phyloP scores from a whole-genome alignment of 176 grass and related monocot species.

The Carex cristatella region DNA sequence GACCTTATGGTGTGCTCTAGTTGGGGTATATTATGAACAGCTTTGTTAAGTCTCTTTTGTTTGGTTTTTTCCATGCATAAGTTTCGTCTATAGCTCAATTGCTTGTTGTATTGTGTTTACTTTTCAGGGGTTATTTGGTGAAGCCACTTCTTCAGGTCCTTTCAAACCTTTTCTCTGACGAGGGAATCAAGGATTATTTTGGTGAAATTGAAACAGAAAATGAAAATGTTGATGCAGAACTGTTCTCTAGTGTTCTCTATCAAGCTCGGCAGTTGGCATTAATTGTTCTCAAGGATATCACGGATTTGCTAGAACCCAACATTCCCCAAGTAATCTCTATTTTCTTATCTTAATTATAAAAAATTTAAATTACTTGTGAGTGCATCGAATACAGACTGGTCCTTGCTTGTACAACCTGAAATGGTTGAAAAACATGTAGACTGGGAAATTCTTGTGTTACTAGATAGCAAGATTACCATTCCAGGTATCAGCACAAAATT shows the following conservation, averaged over 20 bases:
- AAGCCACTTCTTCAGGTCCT: conserved; percentile 67
- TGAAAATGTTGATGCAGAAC: conserved; percentile 34
- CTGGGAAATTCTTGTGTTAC: neutral
- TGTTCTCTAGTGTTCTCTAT: conserved; percentile 38
- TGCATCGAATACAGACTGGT: neutral
- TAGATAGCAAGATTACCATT: neutral
- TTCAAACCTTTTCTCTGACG: conserved; percentile 58
- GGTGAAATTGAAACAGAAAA: conserved; percentile 29
- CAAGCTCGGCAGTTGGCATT: conserved; percentile 65
- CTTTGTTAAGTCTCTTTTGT: neutral
- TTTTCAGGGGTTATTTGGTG: conserved; percentile 35
- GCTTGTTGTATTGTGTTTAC: conserved; percentile 2
- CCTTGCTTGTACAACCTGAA: neutral
- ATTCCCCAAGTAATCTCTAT: conserved; percentile 35
- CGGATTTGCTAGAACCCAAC: conserved; percentile 46
- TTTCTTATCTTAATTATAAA: neutral
- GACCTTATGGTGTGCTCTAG: neutral
- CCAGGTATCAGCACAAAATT: neutral
- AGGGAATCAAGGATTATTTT: conserved; percentile 36
- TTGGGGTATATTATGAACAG: neutral
- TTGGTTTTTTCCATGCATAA: neutral
- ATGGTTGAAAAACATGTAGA: neutral
- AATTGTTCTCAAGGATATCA: conserved; percentile 85
- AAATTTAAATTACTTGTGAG: neutral
- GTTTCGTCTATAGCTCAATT: neutral